Base-by-base conservation (phyloP, 2,329 filamentous ascomycete genomes). In the Alternaria tenuissima region DNA sequence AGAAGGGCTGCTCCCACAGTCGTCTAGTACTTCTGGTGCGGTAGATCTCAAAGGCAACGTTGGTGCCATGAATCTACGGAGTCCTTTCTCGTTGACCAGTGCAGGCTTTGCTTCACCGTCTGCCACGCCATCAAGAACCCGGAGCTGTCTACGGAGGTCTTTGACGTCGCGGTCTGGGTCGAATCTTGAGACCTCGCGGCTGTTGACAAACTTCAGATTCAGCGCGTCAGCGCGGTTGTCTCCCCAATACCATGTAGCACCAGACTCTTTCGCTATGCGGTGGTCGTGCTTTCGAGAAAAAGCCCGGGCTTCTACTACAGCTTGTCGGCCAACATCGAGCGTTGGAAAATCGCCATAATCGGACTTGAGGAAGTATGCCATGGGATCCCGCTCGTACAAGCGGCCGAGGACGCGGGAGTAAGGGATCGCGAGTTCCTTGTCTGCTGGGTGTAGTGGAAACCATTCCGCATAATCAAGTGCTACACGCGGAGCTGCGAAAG, bases 211-310 rank as follows among this genome's bases (percentile, higher is more conserved):
- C 28, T 83, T 81, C 6, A 89, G 68, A 28, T 85, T 85, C 0
- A 89, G 80, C 0, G 85, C 84, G 48, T 88, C 83, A 0, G 83
- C 82, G 1, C 87, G 81, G 22, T 79, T 80, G 53, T 89, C 86
- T 0, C 81, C 85, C 83, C 85, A 87, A 70, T 84, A 87, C 86
- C 86, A 89, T 0, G 76, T 73, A 26, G 81, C 79, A 14, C 77
- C 80, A 0, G 43, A 20, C 7, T 55, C 49, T 14, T 39, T 4
- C 3, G 64, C 44, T 28, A 88, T 85, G 3, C 86, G 84, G 1
- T 76, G 62, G 58, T 89, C 85, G 16, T 80, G 75, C 12, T 77
- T 62, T 0, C 72, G 67, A 1, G 84, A 81, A 66, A 81, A 87
- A 1, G 71, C 65, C 2, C 86, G 81, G 1, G 80, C 85, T n/a